Evolutionary conservation across 1,139 yeast genomes (phyloP).

Genomic region (Taphrina sp.): DNA sequence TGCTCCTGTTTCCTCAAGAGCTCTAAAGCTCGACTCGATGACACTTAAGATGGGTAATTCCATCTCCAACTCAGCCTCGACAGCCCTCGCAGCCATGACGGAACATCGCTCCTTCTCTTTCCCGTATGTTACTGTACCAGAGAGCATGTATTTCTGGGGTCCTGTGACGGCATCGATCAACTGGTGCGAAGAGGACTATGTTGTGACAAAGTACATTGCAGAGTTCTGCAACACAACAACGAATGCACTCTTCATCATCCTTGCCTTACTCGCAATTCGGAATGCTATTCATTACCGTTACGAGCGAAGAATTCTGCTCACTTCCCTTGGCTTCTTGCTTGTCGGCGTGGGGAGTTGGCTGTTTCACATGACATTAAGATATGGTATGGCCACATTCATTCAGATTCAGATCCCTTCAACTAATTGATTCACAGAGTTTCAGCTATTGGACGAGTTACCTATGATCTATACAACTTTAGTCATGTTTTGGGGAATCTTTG

Average conservation of each 20-base stretch:
- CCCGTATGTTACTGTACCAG: slow-evolving; percentile 15
- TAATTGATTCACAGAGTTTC: slow-evolving; percentile 62
- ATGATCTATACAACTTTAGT: slow-evolving; percentile 97
- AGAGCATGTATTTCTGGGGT: slow-evolving; percentile 23
- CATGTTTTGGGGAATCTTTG: slow-evolving; percentile 85
- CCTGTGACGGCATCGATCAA: slow-evolving; percentile 58
- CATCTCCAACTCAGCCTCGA: slow-evolving; percentile 1
- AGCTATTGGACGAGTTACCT: slow-evolving; percentile 89
- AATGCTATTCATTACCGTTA: slow-evolving; percentile 60
- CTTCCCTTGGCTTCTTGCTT: slow-evolving; percentile 73
- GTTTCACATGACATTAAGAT: slow-evolving; percentile 86
- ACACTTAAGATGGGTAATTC: background rate
- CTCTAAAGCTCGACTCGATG: too few species aligned
- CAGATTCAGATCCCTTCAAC: background rate
- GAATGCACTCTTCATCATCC: slow-evolving; percentile 59
- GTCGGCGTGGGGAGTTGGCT: slow-evolving; percentile 95
- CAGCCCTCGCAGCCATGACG: slow-evolving; percentile 3
- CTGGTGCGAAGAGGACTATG: slow-evolving; percentile 96
- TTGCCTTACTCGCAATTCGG: slow-evolving; percentile 65
- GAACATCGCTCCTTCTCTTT: slow-evolving; percentile 16
- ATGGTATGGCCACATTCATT: slow-evolving; percentile 6
- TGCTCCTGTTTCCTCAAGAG: too few species aligned
- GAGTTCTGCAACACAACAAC: slow-evolving; percentile 82
- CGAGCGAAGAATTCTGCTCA: slow-evolving; percentile 67
- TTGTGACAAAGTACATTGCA: slow-evolving; percentile 79